Evolutionary conservation across 805 yeast genomes (phyloP).

Genomic region (Diddensiella transvaalensis): DNA sequence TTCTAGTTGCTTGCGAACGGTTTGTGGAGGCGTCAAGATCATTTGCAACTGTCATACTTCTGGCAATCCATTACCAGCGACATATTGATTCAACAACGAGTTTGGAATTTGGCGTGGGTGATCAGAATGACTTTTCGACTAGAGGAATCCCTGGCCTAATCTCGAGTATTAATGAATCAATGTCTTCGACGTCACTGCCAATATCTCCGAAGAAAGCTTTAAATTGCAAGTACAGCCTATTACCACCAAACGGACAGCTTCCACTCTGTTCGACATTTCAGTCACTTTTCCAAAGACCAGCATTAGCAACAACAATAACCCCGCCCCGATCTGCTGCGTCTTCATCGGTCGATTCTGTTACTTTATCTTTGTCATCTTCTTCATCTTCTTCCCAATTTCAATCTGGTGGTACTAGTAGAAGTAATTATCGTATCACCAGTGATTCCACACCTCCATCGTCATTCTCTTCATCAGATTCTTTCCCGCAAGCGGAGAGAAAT

Average conservation of each 20-base stretch:
- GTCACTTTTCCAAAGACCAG: not conserved
- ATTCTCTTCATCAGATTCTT: not conserved
- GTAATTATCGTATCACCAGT: not conserved
- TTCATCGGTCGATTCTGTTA: not conserved
- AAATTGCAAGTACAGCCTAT: constrained; percentile 6
- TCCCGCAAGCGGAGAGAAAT: not conserved
- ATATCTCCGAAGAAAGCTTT: constrained; percentile 8
- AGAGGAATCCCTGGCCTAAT: constrained; percentile 12
- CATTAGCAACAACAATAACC: not conserved
- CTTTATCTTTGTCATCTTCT: not conserved
- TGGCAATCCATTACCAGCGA: no score
- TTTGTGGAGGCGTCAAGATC: constrained; percentile 24
- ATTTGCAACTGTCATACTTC: constrained; percentile 20
- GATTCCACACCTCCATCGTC: not conserved
- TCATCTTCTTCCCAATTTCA: constrained; percentile 8
- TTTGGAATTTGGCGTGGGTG: constrained; percentile 12
- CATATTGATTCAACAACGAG: not conserved
- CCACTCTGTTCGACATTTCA: constrained; percentile 1
- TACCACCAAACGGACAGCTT: constrained; percentile 9
- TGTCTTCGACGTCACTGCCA: not conserved
- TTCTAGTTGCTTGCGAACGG: constrained; percentile 17
- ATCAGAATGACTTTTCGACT: constrained; percentile 7
- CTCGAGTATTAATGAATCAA: not conserved
- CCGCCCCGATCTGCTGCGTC: not conserved
- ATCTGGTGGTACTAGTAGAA: not conserved